Base-by-base conservation (phyloP, 73 alveolate genomes). In the Diophrys sp. region DNA sequence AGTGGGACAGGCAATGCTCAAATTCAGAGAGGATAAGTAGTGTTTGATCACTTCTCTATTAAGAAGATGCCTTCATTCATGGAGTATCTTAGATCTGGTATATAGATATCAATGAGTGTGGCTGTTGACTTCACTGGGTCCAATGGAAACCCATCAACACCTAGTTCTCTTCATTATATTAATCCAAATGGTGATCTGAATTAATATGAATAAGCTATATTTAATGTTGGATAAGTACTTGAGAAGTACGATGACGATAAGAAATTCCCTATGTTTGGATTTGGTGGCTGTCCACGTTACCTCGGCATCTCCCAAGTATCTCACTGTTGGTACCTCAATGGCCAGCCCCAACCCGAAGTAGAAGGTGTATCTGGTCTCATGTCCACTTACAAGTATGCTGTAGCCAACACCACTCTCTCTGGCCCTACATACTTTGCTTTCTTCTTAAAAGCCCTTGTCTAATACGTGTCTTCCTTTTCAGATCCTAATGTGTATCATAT, bases 241-340 rank as follows among this genome's bases (percentile, higher is more conserved):
- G 92, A 89, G 70, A 85, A 67, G 54, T 96, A 96, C 84, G 99
- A 91, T 73, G 33, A 76, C 73, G 95, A 96, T 78, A 77, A 87
- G 84, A 27, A 32, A 67, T 90, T 94, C 69, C 98, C 99, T 30
- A 87, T 90, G 75, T 96, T 87, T 82, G 99, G 99, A 25, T 96
- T 96, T 82, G 99, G 99, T 1, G 99, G 99, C 14, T 82, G 86
- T 27, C 97, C 98, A 1, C 79, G 85, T 14, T 80, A 75, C 29
- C 79, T 67, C 24, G 86, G 85, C 23, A 32, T 74, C n/a, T 54
- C 44, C 31, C 70, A 71, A 69, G 96, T 81, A 8, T 79, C 87
- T 78, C 98, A 96, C 73, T 96, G 99, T 82, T 96, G 94, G 83
- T 87, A 94, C 32, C 74, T 96, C 67, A 96, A 87, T 67, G 96